Conservation (phyloP, 345 rosid genomes). For the Streptanthus diversifolius region DNA sequence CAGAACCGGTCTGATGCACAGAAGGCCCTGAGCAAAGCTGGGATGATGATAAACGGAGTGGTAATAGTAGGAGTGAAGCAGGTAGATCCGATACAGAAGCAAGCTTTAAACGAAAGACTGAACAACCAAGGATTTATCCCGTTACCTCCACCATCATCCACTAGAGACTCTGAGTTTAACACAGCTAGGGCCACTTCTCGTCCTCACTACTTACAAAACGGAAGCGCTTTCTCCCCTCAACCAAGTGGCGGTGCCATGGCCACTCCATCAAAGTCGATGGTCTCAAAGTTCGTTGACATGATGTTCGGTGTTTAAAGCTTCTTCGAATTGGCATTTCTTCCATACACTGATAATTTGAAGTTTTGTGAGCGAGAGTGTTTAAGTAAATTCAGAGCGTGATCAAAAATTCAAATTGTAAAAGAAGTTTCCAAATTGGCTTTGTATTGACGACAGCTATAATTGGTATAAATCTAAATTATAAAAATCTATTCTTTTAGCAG, state of each 20-base stretch:
- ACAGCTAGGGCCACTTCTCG: slow-evolving; percentile 41
- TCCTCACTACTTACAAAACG: slow-evolving; percentile 62
- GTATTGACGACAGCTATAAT: slow-evolving; percentile 19
- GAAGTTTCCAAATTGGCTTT: slow-evolving; percentile 1
- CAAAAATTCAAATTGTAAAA: slow-evolving; percentile 4
- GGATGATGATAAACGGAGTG: slow-evolving; percentile 79
- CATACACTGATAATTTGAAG: background rate
- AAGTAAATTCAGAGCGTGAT: slow-evolving; percentile 25
- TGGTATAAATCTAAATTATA: slow-evolving; percentile 21
- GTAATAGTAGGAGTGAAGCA: slow-evolving; percentile 87
- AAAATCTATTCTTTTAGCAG: background rate
- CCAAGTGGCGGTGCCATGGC: slow-evolving; percentile 66
- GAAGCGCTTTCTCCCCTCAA: slow-evolving; percentile 52
- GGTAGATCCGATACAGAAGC: slow-evolving; percentile 77
- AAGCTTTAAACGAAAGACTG: slow-evolving; percentile 65
- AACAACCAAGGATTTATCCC: slow-evolving; percentile 85
- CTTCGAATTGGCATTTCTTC: background rate
- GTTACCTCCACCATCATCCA: slow-evolving; percentile 51
- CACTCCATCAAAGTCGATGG: slow-evolving; percentile 75
- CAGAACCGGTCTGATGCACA: slow-evolving; percentile 89
- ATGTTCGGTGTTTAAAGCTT: slow-evolving; percentile 59
- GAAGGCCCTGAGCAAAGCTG: slow-evolving; percentile 83
- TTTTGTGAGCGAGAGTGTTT: slow-evolving; percentile 11
- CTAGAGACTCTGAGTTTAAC: slow-evolving; percentile 44
- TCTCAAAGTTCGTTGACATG: slow-evolving; percentile 72